Base-by-base conservation (phyloP, 306 rosid species). In the Lathyrus tuberosus region DNA sequence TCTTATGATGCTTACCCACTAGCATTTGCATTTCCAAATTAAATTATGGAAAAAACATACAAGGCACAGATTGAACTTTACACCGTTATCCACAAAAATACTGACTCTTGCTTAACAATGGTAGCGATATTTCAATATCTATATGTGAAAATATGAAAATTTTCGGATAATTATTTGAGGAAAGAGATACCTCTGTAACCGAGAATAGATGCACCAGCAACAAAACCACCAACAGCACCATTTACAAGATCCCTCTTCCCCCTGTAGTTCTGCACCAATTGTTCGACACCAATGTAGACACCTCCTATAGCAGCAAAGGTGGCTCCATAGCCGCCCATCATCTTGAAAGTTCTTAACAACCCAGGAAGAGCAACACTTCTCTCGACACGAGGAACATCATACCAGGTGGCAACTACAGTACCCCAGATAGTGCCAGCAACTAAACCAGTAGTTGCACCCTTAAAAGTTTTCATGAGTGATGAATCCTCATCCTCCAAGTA, bases 231-330 rank as follows among this genome's bases (percentile, higher is more conserved):
- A 42, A 94, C 86, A 74, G 99, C 99, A 24, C 97, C 99, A 76
- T 94, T 94, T 46, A 91, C 38, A 61, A 94, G 86, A 81, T 94
- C 97, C 83, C 97, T 91, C 82, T 91, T 94, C 81, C 65, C 54
- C 81, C 99, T 84, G 64, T 74, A 88, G 81, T 94, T 67, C 83
- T 90, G 95, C 79, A 87, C 75, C 58, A 94, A 82, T 84, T 94
- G 97, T 65, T 91, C 97, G 37, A 88, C 95, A 5, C 97, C 97
- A 33, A 94, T 86, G 90, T 84, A 94, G 62, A 91, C 95, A 67
- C 99, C 97, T 69, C 97, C 96, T 28, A 94, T 94, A 43, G 99
- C 99, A 77, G 99, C 99, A 88, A 88, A 91, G 18, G 97, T 91
- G 48, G 84, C 12, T 58, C 97, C 99, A 68, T 88, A 58, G 78